Conservation (phyloP, 352 stramenopile species). For the Pythium apleroticum region DNA sequence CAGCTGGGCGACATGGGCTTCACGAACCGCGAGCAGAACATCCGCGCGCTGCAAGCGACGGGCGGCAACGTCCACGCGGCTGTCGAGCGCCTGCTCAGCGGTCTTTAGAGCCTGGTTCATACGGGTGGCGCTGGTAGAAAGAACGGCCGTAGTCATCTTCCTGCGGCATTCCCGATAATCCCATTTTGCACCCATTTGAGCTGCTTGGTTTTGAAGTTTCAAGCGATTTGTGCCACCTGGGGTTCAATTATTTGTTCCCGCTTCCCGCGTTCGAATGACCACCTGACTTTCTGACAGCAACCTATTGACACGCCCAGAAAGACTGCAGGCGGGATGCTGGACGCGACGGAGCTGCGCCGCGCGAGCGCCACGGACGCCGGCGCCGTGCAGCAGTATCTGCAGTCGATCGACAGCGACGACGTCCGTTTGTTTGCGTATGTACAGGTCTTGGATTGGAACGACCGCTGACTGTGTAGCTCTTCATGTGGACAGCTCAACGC, state of each 20-base stretch:
- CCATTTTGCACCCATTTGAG: constrained; percentile 2
- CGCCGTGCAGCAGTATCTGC: constrained; percentile 62
- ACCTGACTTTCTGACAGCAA: not conserved
- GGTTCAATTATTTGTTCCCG: not conserved
- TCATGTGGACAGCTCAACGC: constrained; percentile 42
- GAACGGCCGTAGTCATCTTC: not conserved
- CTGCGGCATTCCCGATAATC: not conserved
- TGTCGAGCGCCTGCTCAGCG: constrained; percentile 86
- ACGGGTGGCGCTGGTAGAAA: constrained; percentile 1
- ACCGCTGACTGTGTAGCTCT: not conserved
- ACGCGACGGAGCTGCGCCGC: constrained; percentile 54
- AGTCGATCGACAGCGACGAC: constrained; percentile 57
- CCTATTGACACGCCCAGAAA: not conserved
- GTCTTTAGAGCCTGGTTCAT: constrained; percentile 12
- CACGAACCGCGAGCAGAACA: constrained; percentile 84
- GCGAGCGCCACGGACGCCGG: constrained; percentile 59
- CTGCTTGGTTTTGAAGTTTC: constrained; percentile 1
- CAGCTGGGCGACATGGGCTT: constrained; percentile 93
- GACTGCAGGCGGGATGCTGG: constrained; percentile 20
- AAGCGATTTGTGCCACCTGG: not conserved
- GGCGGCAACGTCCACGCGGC: constrained; percentile 89
- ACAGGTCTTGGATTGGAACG: not conserved
- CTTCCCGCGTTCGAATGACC: constrained; percentile 14
- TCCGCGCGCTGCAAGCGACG: constrained; percentile 84
- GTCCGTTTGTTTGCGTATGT: constrained; percentile 24